Evolutionary conservation across 192 early-diverging fungal species (phyloP).

Genomic region (Chytriomyces sp.): DNA sequence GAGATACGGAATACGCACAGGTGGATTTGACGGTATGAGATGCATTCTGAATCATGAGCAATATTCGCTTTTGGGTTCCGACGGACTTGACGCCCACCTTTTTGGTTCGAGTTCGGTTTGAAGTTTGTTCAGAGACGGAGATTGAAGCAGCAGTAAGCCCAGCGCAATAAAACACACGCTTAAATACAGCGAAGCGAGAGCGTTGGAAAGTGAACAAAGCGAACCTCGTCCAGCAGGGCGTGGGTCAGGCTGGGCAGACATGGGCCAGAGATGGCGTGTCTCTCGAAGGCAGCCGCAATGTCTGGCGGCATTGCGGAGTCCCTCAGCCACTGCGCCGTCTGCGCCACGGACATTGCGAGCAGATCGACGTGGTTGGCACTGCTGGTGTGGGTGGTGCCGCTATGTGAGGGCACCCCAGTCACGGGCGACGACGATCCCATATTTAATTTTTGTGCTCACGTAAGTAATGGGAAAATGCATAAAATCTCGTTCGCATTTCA

Average conservation of each 20-base stretch:
- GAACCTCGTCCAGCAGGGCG: conserved; percentile 10
- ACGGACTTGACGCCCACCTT: not conserved
- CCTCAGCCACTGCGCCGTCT: no score
- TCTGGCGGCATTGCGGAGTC: not conserved
- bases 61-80: conserved; percentile 20
- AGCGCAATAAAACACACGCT: not conserved
- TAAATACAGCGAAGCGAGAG: no score
- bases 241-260: conserved; percentile 4
- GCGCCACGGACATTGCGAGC: no score
- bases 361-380: no score
- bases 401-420: no score
- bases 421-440: no score
- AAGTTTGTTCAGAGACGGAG: not conserved
- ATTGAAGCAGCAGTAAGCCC: not conserved
- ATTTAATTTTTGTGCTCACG: no score
- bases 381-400: no score
- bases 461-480: no score
- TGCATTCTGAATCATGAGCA: conserved; percentile 13
- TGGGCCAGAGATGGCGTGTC: conserved; percentile 1
- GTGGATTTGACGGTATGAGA: not conserved
- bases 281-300: conserved; percentile 6
- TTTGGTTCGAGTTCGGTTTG: not conserved
- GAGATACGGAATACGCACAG: not conserved
- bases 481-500: no score
- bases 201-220: not conserved